phyloP scores from a whole-genome alignment of 805 yeast species.

The Suhomyces prunicola region DNA sequence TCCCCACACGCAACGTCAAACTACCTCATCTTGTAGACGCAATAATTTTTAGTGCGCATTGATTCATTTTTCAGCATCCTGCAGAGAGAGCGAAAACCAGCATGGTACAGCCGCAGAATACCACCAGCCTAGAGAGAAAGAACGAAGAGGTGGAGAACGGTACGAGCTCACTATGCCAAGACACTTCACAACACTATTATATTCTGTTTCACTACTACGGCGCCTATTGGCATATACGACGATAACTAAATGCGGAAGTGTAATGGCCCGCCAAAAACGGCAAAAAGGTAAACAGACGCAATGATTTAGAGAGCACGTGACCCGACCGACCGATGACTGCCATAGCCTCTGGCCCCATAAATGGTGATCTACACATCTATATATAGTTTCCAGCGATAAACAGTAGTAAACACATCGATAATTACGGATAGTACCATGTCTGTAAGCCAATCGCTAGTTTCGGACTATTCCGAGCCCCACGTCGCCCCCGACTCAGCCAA shows the following conservation, averaged over 20 bases:
- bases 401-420: neutral
- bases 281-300: neutral
- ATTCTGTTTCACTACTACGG: neutral
- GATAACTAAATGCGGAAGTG: neutral
- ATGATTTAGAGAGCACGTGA: neutral
- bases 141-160: neutral
- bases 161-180: neutral
- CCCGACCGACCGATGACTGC: neutral
- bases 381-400: neutral
- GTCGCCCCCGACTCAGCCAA: conserved; percentile 36
- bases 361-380: neutral
- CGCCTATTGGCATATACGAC: neutral
- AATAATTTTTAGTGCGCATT: neutral
- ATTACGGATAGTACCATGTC: neutral
- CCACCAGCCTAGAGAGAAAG: neutral
- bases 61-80: neutral
- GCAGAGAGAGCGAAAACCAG: neutral
- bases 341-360: neutral
- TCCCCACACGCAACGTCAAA: neutral
- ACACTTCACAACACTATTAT: neutral
- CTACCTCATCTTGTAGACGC: neutral
- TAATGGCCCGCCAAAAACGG: neutral
- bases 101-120: neutral
- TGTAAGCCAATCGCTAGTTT: neutral
- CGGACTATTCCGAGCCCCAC: neutral